Conservation (phyloP, 495 filamentous ascomycete species). For the Letharia columbiana region DNA sequence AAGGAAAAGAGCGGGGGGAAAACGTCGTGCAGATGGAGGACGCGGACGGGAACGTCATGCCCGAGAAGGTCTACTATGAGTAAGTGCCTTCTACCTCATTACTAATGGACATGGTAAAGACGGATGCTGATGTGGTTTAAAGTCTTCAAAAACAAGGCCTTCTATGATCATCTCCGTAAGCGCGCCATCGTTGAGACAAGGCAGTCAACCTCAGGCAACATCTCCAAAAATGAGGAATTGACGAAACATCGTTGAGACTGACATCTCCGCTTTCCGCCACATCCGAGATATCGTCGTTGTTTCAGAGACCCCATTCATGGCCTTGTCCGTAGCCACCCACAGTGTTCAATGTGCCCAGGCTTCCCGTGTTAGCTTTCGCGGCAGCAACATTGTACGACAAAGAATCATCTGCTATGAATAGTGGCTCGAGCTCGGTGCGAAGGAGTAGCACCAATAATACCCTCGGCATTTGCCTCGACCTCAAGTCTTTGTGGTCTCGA, state of each 20-base stretch:
- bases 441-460: neutral
- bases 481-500: neutral
- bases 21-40: conserved; percentile 98
- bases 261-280: neutral
- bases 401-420: neutral
- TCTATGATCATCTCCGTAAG: conserved; percentile 22
- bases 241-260: neutral
- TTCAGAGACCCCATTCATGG: neutral
- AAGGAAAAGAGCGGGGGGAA: conserved; percentile 62
- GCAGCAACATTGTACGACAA: neutral
- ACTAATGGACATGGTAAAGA: neutral
- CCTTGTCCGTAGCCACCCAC: neutral
- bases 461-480: neutral
- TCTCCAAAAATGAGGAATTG: neutral
- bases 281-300: neutral
- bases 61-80: conserved; percentile 92
- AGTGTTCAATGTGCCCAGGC: neutral
- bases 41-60: conserved; percentile 95
- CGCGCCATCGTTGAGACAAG: neutral
- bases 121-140: conserved; percentile 26
- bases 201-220: neutral
- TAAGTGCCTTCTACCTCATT: conserved; percentile 28
- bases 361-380: neutral
- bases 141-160: conserved; percentile 52
- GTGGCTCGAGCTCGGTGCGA: neutral